These are phyloP conservation scores for Elsinoe perseae DNA, from an alignment of 2,329 filamentous ascomycete genomes.

Conservation along the genomic window DNA sequence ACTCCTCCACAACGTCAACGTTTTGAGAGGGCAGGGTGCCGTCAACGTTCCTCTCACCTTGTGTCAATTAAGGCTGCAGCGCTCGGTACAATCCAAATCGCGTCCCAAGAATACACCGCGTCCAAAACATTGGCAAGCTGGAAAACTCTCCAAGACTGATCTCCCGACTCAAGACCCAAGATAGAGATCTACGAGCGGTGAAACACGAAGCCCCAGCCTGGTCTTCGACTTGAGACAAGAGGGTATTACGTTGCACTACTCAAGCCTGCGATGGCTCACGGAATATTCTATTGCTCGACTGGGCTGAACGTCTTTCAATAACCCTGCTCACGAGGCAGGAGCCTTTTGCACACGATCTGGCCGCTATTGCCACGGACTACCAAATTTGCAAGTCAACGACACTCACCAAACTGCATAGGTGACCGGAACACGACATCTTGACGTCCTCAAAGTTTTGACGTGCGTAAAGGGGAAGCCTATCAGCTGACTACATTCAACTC, in stretches of 20 bases:
- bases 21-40: conserved; percentile 2
- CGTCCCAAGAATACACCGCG: conserved; percentile 1
- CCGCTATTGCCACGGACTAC: not conserved
- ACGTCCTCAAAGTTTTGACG: not conserved
- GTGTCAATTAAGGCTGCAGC: conserved; percentile 2
- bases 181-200: conserved; percentile 14
- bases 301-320: conserved; percentile 4
- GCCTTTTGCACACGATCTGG: not conserved
- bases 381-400: not conserved
- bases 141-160: not conserved
- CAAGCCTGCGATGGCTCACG: conserved; percentile 1
- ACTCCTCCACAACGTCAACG: conserved; percentile 3
- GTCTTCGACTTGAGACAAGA: conserved; percentile 5
- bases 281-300: not conserved
- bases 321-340: conserved; percentile 4
- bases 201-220: conserved; percentile 8
- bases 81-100: not conserved
- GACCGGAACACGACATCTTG: not conserved
- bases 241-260: not conserved
- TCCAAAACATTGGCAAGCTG: not conserved
- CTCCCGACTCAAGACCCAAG: conserved; percentile 4
- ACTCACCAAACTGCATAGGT: not conserved
- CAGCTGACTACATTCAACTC: too few species aligned
- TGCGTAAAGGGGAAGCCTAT: not conserved
- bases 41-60: conserved; percentile 1